Conservation (phyloP, 2,329 filamentous ascomycete species). For the Sclerotinia borealis region DNA sequence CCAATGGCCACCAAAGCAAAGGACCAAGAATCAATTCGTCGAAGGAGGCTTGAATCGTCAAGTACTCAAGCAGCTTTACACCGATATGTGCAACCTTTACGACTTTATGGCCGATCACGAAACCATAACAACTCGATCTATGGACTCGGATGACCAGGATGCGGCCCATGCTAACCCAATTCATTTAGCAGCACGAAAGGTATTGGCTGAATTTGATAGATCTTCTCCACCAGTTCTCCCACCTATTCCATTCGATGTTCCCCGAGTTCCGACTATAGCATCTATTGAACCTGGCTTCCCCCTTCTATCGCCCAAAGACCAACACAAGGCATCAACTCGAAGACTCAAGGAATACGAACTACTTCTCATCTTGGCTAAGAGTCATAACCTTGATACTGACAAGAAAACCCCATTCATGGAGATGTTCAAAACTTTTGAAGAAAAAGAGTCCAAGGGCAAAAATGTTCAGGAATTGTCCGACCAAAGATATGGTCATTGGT, state of each 20-base stretch:
- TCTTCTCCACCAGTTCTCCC: conserved; percentile 85
- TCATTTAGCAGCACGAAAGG: conserved; percentile 62
- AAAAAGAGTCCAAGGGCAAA: conserved; percentile 58
- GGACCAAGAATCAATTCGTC: conserved; percentile 80
- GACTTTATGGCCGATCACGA: conserved; percentile 80
- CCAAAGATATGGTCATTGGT: conserved; percentile 69
- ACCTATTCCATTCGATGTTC: conserved; percentile 84
- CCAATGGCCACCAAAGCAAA: conserved; percentile 86
- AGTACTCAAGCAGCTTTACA: conserved; percentile 75
- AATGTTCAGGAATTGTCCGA: conserved; percentile 62
- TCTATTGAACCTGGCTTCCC: conserved; percentile 58
- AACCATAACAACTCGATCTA: conserved; percentile 69
- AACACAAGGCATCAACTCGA: conserved; percentile 63
- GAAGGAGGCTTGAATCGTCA: conserved; percentile 81
- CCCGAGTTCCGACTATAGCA: conserved; percentile 65
- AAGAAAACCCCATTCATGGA: conserved; percentile 57
- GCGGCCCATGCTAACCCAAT: conserved; percentile 37
- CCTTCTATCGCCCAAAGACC: conserved; percentile 64
- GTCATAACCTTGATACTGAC: conserved; percentile 72
- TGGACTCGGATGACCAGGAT: conserved; percentile 51
- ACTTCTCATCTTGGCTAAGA: conserved; percentile 67
- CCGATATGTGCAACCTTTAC: conserved; percentile 80
- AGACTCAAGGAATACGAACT: conserved; percentile 76
- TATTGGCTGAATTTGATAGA: conserved; percentile 83
- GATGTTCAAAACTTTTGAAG: conserved; percentile 66